Percentiles rank a stretch among this genome's conserved stretches.
These are phyloP conservation scores for Purpureocillium lavendulum DNA, from an alignment of 2,329 filamentous ascomycete genomes.

Conservation along the genomic window DNA sequence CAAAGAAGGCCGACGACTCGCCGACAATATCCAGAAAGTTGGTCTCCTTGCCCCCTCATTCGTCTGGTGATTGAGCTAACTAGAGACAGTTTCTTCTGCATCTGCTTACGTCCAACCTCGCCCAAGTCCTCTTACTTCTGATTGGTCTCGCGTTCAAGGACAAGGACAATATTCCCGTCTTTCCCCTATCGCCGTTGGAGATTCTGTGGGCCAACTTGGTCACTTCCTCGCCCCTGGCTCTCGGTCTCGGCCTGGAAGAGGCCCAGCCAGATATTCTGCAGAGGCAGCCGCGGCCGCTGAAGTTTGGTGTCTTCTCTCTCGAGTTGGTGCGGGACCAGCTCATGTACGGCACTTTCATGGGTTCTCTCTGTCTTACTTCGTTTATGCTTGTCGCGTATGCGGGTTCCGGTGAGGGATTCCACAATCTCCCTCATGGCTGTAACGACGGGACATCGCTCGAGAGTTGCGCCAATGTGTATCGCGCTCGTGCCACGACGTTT, in stretches of 20 bases:
- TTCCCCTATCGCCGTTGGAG: conserved; percentile 63
- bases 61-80: conserved; percentile 9
- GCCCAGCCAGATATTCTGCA: conserved; percentile 59
- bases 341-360: conserved; percentile 57
- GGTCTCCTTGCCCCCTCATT: neutral
- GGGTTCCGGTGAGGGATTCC: conserved; percentile 32
- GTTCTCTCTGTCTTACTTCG: conserved; percentile 49
- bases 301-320: conserved; percentile 52
- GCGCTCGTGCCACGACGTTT: conserved; percentile 60
- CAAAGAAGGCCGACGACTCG: conserved; percentile 59
- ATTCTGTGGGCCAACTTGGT: conserved; percentile 73
- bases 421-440: conserved; percentile 45
- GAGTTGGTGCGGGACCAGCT: conserved; percentile 61
- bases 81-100: conserved; percentile 47
- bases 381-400: conserved; percentile 54
- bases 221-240: conserved; percentile 62
- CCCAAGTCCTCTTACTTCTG: conserved; percentile 60
- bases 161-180: conserved; percentile 47
- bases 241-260: conserved; percentile 64
- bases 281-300: conserved; percentile 55
- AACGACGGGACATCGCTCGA: conserved; percentile 41
- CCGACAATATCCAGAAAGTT: conserved; percentile 70
- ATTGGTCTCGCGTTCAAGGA: conserved; percentile 65
- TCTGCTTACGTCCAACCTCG: conserved; percentile 61
- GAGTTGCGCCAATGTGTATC: conserved; percentile 49